A percentile compares a stretch with the other conserved stretches of the same genome.
phyloP scores from a whole-genome alignment of 2,329 filamentous ascomycete genomes.

The Claviceps capensis region DNA sequence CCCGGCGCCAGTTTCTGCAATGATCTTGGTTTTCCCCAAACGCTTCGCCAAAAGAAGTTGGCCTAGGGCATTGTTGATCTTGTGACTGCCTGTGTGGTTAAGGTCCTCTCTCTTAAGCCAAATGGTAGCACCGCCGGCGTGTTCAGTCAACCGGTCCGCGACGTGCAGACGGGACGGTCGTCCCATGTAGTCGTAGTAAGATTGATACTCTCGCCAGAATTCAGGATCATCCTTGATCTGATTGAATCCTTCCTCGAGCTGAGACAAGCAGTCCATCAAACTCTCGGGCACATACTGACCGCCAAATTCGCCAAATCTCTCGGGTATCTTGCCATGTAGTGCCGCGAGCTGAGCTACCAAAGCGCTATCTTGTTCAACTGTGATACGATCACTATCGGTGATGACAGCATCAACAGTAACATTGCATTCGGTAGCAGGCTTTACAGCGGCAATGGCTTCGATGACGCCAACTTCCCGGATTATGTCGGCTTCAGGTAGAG shows the following conservation, averaged over 20 bases:
- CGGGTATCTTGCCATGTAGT: constrained; percentile 65
- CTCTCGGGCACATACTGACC: constrained; percentile 97
- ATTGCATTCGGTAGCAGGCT: constrained; percentile 19
- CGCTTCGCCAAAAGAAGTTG: constrained; percentile 77
- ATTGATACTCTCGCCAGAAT: constrained; percentile 95
- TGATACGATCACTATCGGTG: constrained; percentile 55
- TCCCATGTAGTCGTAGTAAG: constrained; percentile 96
- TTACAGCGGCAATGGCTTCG: constrained; percentile 48
- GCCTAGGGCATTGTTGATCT: constrained; percentile 97
- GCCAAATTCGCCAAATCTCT: constrained; percentile 89
- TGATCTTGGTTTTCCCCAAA: constrained; percentile 91
- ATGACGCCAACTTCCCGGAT: constrained; percentile 57
- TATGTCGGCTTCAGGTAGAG: constrained; percentile 19
- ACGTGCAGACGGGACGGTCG: constrained; percentile 84
- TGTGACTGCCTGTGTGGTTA: constrained; percentile 96
- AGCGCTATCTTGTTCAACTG: constrained; percentile 36
- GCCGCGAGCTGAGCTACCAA: constrained; percentile 76
- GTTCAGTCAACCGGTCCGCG: constrained; percentile 74
- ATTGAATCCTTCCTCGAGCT: constrained; percentile 87
- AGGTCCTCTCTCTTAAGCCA: constrained; percentile 97
- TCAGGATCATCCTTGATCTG: constrained; percentile 70
- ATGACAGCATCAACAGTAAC: constrained; percentile 46
- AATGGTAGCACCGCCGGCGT: constrained; percentile 86
- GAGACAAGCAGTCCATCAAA: constrained; percentile 87
- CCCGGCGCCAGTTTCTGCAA: constrained; percentile 92